Percentiles rank a stretch among this genome's conserved stretches.
phyloP scores from a whole-genome alignment of 495 filamentous ascomycete species.

The Tuber calosporum region DNA sequence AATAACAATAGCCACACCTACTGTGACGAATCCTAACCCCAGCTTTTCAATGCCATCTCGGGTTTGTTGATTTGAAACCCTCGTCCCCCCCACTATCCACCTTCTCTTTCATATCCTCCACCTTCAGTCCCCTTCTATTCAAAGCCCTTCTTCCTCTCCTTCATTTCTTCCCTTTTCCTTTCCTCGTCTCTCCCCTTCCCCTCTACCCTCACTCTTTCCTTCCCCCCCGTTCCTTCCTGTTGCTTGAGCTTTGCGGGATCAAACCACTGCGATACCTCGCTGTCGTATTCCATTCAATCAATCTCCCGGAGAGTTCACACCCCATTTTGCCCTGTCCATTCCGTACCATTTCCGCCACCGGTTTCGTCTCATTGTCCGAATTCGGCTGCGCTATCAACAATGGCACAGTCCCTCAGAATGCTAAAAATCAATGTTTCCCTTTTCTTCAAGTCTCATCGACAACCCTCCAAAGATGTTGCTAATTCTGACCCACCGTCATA shows the following conservation, averaged over 20 bases:
- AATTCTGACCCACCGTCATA: slow-evolving; percentile 21
- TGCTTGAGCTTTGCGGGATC: neutral
- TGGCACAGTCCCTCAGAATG: neutral
- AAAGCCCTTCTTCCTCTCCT: neutral
- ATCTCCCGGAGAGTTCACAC: slow-evolving; percentile 9
- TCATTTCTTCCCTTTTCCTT: neutral
- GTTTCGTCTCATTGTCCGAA: neutral
- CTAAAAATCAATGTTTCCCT: slow-evolving; percentile 8
- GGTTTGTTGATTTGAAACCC: neutral
- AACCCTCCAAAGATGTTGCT: slow-evolving; percentile 7
- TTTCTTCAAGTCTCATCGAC: neutral
- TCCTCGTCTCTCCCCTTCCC: neutral
- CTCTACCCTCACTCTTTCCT: neutral
- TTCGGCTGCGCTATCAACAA: neutral
- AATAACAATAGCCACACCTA: neutral
- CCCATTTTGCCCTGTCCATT: neutral
- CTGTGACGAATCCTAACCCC: neutral
- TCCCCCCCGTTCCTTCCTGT: neutral
- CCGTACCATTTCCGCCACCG: no score
- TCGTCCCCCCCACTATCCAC: slow-evolving; percentile 1
- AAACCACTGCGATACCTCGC: neutral
- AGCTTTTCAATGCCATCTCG: neutral
- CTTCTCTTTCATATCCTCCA: neutral
- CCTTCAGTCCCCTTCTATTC: neutral
- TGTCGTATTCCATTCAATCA: neutral